These are phyloP conservation scores for Coelomomyces lativittatus DNA, from an alignment of 371 early-diverging fungal species.

Conservation along the genomic window DNA sequence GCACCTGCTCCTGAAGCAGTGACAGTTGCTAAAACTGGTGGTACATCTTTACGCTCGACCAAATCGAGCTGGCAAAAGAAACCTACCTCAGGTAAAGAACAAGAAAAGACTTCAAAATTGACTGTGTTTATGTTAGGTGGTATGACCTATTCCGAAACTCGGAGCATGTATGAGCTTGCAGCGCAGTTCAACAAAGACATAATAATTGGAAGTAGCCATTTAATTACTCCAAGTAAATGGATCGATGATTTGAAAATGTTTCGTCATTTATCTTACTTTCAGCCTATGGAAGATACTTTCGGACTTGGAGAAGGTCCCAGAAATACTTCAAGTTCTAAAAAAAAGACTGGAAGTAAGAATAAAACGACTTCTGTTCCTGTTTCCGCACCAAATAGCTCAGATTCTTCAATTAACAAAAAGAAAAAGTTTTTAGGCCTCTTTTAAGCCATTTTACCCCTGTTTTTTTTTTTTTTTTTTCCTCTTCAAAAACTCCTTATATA, in stretches of 20 bases:
- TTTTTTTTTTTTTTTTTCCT: no score
- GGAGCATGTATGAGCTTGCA: constrained; percentile 62
- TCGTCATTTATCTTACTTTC: constrained; percentile 15
- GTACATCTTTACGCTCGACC: constrained; percentile 19
- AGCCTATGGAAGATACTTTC: constrained; percentile 7
- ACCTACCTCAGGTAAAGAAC: no score
- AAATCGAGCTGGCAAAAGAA: constrained; percentile 40
- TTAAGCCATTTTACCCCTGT: no score
- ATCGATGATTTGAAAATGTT: constrained; percentile 39
- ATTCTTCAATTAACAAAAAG: no score
- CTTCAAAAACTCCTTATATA: no score
- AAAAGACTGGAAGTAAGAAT: no score
- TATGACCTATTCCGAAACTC: constrained; percentile 73
- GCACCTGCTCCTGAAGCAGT: constrained; percentile 9
- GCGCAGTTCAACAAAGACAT: constrained; percentile 54
- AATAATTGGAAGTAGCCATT: constrained; percentile 56
- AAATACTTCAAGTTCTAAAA: no score
- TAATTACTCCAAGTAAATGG: constrained; percentile 58
- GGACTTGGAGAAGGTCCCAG: no score
- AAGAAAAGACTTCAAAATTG: constrained; percentile 16
- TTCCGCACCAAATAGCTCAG: no score
- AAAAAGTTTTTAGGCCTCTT: no score
- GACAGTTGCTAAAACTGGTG: constrained; percentile 9
- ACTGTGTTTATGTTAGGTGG: constrained; percentile 81
- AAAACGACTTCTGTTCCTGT: no score